A percentile compares a stretch with the other conserved stretches of the same genome.
Conservation (phyloP, 2,329 filamentous ascomycete genomes). For the Cladobotryum protrusum region DNA sequence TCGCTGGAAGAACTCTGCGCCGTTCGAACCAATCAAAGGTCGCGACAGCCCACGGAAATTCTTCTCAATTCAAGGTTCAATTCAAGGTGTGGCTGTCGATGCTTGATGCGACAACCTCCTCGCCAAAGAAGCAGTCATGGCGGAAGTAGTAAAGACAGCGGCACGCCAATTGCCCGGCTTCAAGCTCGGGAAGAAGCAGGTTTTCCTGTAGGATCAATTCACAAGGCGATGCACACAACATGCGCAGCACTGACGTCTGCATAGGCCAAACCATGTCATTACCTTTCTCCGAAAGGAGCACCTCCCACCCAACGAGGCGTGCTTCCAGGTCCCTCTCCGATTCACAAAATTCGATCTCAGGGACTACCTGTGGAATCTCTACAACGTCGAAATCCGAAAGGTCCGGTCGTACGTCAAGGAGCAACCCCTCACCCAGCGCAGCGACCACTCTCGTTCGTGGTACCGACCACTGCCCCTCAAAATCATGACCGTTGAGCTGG, state of each 20-base stretch:
- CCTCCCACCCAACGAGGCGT: slow-evolving; percentile 73
- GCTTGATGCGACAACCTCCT: slow-evolving; percentile 1
- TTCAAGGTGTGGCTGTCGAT: not conserved
- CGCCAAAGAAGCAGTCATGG: slow-evolving; percentile 29
- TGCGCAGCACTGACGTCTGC: not conserved
- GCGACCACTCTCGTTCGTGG: slow-evolving; percentile 47
- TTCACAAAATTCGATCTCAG: slow-evolving; percentile 96
- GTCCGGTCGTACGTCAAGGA: slow-evolving; percentile 75
- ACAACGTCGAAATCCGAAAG: slow-evolving; percentile 64
- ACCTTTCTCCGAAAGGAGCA: slow-evolving; percentile 67
- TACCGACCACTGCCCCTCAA: slow-evolving; percentile 71
- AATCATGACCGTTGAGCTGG: slow-evolving; percentile 91
- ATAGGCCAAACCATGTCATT: slow-evolving; percentile 74
- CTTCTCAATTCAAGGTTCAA: slow-evolving; percentile 17
- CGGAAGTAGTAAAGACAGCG: slow-evolving; percentile 32
- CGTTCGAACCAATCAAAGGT: slow-evolving; percentile 18
- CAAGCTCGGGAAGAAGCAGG: slow-evolving; percentile 46
- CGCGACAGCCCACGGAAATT: slow-evolving; percentile 18
- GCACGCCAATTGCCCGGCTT: slow-evolving; percentile 38
- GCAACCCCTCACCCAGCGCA: slow-evolving; percentile 48
- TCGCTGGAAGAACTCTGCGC: slow-evolving; percentile 23
- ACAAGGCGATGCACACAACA: not conserved
- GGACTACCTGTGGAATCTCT: slow-evolving; percentile 87
- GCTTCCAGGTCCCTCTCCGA: slow-evolving; percentile 82
- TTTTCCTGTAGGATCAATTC: slow-evolving; percentile 45